Percentiles rank a stretch among this genome's conserved stretches.
These are phyloP conservation scores for Phytophthora aleatoria DNA, from an alignment of 352 stramenopile species.

Conservation along the genomic window DNA sequence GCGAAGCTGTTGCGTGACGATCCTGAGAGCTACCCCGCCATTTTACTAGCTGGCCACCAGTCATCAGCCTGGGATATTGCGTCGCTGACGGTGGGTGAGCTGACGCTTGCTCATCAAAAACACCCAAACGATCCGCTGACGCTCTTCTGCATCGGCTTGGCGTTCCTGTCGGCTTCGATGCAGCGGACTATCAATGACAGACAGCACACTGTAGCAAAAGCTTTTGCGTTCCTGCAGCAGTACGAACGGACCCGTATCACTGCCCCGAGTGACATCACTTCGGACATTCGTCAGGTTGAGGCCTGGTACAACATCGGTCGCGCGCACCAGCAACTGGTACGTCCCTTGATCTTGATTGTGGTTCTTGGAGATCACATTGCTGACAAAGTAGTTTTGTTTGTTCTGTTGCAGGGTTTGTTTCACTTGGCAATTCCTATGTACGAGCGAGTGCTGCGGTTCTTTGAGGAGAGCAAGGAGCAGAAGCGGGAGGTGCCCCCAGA, in stretches of 20 bases:
- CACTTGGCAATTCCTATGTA: conserved; percentile 90
- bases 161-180: conserved; percentile 86
- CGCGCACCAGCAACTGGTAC: conserved; percentile 86
- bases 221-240: conserved; percentile 85
- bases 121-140: conserved; percentile 76
- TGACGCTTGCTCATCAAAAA: conserved; percentile 83
- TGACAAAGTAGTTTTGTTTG: conserved; percentile 8
- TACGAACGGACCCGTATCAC: conserved; percentile 70
- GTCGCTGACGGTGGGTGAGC: conserved; percentile 83
- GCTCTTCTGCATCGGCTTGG: conserved; percentile 84
- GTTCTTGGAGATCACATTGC: conserved; percentile 1
- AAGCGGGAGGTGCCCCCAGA: conserved; percentile 54
- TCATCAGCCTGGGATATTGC: conserved; percentile 86
- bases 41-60: conserved; percentile 82
- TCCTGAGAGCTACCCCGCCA: conserved; percentile 77
- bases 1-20: conserved; percentile 82
- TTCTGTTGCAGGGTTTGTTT: conserved; percentile 67
- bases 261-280: conserved; percentile 53
- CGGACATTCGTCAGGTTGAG: conserved; percentile 73
- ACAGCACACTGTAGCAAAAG: conserved; percentile 84
- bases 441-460: conserved; percentile 83
- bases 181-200: conserved; percentile 87
- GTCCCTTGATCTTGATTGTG: conserved; percentile 12
- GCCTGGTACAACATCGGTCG: conserved; percentile 89
- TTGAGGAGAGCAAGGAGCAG: conserved; percentile 61